Percentiles rank a stretch among this genome's conserved stretches.
Evolutionary conservation across 1,139 yeast species (phyloP).

Genomic region (Kurtzmaniella natalensis): DNA sequence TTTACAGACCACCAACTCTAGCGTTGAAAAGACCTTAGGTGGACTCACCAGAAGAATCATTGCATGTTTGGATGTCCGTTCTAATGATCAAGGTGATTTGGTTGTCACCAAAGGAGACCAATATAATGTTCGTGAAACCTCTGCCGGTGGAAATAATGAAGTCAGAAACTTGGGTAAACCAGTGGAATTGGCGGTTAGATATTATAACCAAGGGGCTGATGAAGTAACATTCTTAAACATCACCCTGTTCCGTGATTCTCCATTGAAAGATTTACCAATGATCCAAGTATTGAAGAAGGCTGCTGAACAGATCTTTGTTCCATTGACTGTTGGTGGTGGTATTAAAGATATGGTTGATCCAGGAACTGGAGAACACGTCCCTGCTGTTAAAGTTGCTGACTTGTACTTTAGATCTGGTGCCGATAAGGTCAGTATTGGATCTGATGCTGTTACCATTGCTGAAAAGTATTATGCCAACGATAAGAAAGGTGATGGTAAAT

Average conservation of each 20-base stretch:
- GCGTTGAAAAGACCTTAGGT: slow-evolving; percentile 47
- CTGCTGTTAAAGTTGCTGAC: slow-evolving; percentile 88
- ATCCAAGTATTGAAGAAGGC: slow-evolving; percentile 77
- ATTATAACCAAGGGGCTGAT: slow-evolving; percentile 92
- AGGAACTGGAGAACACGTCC: slow-evolving; percentile 58
- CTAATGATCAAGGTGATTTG: slow-evolving; percentile 89
- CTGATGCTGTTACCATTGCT: slow-evolving; percentile 94
- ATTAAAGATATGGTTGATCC: slow-evolving; percentile 87
- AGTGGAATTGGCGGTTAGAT: slow-evolving; percentile 84
- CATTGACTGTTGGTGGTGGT: slow-evolving; percentile 97
- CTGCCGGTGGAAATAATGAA: slow-evolving; percentile 36
- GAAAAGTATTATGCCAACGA: slow-evolving; percentile 67
- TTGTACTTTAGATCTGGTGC: slow-evolving; percentile 94
- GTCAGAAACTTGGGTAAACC: slow-evolving; percentile 96
- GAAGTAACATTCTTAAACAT: slow-evolving; percentile 92
- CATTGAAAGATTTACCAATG: slow-evolving; percentile 91
- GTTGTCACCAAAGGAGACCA: slow-evolving; percentile 98
- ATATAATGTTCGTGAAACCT: slow-evolving; percentile 88
- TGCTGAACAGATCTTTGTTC: slow-evolving; percentile 90
- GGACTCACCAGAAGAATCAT: slow-evolving; percentile 88
- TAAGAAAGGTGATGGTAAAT: slow-evolving; percentile 55
- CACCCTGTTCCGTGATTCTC: slow-evolving; percentile 92
- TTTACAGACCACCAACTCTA: slow-evolving; percentile 11
- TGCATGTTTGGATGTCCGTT: slow-evolving; percentile 94
- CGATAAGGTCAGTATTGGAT: slow-evolving; percentile 93